These are phyloP conservation scores for Geoglossum cookeanum DNA, from an alignment of 2,329 filamentous ascomycete species.

Conservation along the genomic window DNA sequence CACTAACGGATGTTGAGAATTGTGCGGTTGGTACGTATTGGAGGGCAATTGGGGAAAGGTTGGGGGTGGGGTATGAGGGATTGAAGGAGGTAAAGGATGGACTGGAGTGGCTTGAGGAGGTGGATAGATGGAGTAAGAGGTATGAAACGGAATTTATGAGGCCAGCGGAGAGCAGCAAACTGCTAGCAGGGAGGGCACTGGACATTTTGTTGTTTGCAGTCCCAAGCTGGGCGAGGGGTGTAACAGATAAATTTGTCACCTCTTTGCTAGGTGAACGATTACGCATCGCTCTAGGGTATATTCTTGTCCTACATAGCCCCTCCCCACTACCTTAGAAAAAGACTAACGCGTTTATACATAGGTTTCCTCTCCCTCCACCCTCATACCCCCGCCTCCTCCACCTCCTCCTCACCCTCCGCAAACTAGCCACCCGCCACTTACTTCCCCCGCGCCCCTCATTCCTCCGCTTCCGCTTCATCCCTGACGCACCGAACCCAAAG, in stretches of 20 bases:
- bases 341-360: neutral
- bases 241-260: neutral
- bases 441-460: constrained; percentile 35
- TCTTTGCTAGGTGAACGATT: neutral
- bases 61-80: constrained; percentile 36
- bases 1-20: constrained; percentile 44
- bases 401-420: constrained; percentile 30
- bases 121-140: constrained; percentile 28
- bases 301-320: neutral
- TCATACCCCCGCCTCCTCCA: constrained; percentile 22
- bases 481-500: neutral
- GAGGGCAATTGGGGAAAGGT: constrained; percentile 51
- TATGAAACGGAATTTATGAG: constrained; percentile 45
- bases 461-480: constrained; percentile 16
- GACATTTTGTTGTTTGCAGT: neutral
- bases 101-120: constrained; percentile 32
- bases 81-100: constrained; percentile 30
- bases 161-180: constrained; percentile 6
- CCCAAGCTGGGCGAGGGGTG: neutral
- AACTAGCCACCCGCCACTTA: constrained; percentile 37
- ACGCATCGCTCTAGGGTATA: neutral
- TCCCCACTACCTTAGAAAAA: neutral
- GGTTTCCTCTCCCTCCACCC: neutral
- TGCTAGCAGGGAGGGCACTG: neutral
- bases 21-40: constrained; percentile 51